phyloP scores from a whole-genome alignment of 176 grass and related monocot genomes.

The Zizania latifolia region DNA sequence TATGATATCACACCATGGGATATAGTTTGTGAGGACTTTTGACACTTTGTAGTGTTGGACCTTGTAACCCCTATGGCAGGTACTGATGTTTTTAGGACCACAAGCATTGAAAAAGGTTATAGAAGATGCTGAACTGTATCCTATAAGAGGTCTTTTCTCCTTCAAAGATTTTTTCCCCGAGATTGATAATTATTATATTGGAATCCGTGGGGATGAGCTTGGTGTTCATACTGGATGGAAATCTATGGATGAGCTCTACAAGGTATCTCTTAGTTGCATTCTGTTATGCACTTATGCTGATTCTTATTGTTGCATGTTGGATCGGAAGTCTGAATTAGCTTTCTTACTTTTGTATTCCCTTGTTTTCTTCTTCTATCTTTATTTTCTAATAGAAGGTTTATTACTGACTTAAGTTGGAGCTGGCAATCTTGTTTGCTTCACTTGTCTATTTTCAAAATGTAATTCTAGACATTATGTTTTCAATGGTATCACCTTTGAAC shows the following conservation, averaged over 20 bases:
- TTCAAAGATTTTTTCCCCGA: conserved; percentile 77
- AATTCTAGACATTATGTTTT: background rate
- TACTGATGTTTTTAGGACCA: conserved; percentile 81
- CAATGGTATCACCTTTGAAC: background rate
- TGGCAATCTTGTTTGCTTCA: too few relatives aligned
- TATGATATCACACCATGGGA: background rate
- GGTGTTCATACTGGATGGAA: conserved; percentile 81
- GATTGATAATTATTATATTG: conserved; percentile 83
- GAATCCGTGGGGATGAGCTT: conserved; percentile 48
- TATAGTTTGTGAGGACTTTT: background rate
- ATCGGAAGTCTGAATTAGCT: background rate
- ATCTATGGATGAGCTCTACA: conserved; percentile 73
- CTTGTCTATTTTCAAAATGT: background rate
- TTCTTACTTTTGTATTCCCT: background rate
- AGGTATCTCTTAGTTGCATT: conserved; percentile 38
- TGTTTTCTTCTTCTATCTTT: too few relatives aligned
- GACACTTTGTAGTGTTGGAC: background rate
- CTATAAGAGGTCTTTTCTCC: conserved; percentile 78
- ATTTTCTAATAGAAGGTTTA: too few relatives aligned
- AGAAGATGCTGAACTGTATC: conserved; percentile 79
- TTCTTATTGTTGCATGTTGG: background rate
- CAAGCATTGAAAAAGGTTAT: conserved; percentile 71
- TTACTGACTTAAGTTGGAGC: too few relatives aligned
- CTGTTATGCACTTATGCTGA: background rate
- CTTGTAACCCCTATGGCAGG: conserved; percentile 36